Base-by-base conservation (phyloP, 768 basidiomycete genomes). In the Boletus vermiculosoides region DNA sequence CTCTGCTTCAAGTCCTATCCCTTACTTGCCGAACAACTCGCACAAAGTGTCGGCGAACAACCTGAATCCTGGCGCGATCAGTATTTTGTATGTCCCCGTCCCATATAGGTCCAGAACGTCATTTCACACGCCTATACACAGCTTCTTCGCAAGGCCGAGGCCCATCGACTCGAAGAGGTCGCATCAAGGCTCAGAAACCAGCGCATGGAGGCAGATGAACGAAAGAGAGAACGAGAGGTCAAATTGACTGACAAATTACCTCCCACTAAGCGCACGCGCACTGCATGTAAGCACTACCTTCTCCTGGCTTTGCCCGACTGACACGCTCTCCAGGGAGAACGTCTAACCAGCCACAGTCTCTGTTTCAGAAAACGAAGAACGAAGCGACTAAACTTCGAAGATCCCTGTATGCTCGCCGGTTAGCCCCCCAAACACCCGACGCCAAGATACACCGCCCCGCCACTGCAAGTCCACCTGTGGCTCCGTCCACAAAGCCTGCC, bases 361-460 rank as follows among this genome's bases (percentile, higher is more conserved):
- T 92, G 20, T 86, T 93, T 62, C 87, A 92, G 75, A 91, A 88
- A 73, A 85, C 89, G 7, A 83, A 82, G 56, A 77, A 77, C 42
- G 87, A 91, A 63, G 85, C 88, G 12, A 84, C 81, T 28, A 87
- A 83, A 69, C 71, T 86, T 45, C 84, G 85, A 69, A 83, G 80
- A 68, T 80, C 81, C 31, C 73, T 90, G 63, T 86, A 83, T 63
- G 74, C 73, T 45, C 68, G 80, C 47, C 79, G 80, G 44, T 76
- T 80, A 56, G 56, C 84, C 33, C 83, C 83, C n/a, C 80, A 84
- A 20, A 80, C 82, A 79, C 37, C 66, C 41, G 71, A 67, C 23
- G 70, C 75, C 46, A 83, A 81, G 69, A 71, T 69, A 52, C 76
- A 77, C 63, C 77, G 75, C 56, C 57, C 67, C 28, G 50, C 71